Conservation (phyloP, 2,329 filamentous ascomycete genomes). For the Xylariales sp. region DNA sequence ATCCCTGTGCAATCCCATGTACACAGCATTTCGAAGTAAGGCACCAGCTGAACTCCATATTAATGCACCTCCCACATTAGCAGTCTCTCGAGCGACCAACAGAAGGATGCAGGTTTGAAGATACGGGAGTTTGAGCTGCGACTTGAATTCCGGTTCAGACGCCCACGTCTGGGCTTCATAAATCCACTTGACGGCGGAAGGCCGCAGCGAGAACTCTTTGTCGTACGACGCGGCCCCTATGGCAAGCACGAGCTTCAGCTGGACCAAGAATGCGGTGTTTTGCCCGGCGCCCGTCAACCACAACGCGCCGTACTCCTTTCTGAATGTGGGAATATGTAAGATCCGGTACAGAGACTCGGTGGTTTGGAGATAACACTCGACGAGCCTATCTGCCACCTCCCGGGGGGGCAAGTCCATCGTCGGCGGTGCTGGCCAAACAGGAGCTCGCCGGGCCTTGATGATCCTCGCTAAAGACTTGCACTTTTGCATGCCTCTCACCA, state of each 20-base stretch:
- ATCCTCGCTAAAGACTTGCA: constrained; percentile 48
- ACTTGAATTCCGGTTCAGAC: constrained; percentile 48
- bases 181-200: constrained; percentile 49
- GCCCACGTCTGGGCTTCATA: constrained; percentile 54
- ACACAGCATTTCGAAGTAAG: constrained; percentile 40
- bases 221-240: constrained; percentile 50
- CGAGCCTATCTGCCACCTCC: constrained; percentile 38
- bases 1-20: constrained; percentile 48
- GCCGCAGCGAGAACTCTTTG: constrained; percentile 42
- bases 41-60: constrained; percentile 42
- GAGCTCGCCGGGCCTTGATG: constrained; percentile 46
- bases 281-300: constrained; percentile 31
- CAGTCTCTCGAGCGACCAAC: constrained; percentile 34
- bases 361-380: constrained; percentile 44
- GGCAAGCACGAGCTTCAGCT: constrained; percentile 54
- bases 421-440: constrained; percentile 40
- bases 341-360: constrained; percentile 44
- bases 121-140: constrained; percentile 41
- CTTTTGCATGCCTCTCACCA: constrained; percentile 32
- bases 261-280: constrained; percentile 45
- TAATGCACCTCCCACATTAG: constrained; percentile 37
- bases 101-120: constrained; percentile 44
- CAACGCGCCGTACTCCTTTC: constrained; percentile 41
- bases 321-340: constrained; percentile 47
- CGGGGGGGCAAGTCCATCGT: constrained; percentile 41